phyloP scores from a whole-genome alignment of 768 basidiomycete species.

The Lactarius trivialis region DNA sequence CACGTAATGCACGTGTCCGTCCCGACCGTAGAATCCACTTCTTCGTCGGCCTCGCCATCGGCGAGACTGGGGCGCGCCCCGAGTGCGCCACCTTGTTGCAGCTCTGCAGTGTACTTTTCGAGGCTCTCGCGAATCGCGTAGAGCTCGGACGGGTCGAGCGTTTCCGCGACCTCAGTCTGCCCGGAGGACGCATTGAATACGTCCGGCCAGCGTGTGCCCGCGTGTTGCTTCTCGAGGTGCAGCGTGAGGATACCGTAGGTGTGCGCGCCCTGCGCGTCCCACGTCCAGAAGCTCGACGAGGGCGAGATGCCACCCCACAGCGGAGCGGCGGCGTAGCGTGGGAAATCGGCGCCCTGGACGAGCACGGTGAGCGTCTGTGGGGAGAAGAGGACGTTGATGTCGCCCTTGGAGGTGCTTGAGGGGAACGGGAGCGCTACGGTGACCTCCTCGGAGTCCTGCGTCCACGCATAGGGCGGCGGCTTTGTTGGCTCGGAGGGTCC shows the following conservation, averaged over 20 bases:
- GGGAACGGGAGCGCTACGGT: constrained; percentile 84
- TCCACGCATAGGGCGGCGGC: constrained; percentile 89
- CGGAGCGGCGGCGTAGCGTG: constrained; percentile 52
- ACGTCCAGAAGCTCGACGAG: constrained; percentile 87
- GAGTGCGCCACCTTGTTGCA: constrained; percentile 39
- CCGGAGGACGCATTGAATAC: constrained; percentile 60
- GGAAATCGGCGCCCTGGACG: constrained; percentile 41
- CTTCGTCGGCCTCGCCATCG: constrained; percentile 87
- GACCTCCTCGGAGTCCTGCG: constrained; percentile 75
- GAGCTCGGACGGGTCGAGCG: constrained; percentile 79
- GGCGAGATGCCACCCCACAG: constrained; percentile 80
- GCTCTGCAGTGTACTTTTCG: constrained; percentile 75
- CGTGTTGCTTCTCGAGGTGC: constrained; percentile 81
- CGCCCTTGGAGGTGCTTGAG: constrained; percentile 50
- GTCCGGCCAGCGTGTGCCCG: constrained; percentile 80
- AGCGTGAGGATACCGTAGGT: constrained; percentile 68
- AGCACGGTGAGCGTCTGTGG: constrained; percentile 59
- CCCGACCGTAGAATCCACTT: constrained; percentile 74
- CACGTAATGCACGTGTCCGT: constrained; percentile 58
- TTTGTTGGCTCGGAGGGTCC: constrained; percentile 41
- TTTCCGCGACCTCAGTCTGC: constrained; percentile 69
- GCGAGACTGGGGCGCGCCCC: constrained; percentile 70
- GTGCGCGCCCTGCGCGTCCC: constrained; percentile 70
- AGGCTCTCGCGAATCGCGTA: constrained; percentile 71
- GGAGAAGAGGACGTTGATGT: constrained; percentile 64